A percentile compares a stretch with the other conserved stretches of the same genome.
phyloP scores from a whole-genome alignment of 2,329 filamentous ascomycete genomes.

The Lachnellula occidentalis region DNA sequence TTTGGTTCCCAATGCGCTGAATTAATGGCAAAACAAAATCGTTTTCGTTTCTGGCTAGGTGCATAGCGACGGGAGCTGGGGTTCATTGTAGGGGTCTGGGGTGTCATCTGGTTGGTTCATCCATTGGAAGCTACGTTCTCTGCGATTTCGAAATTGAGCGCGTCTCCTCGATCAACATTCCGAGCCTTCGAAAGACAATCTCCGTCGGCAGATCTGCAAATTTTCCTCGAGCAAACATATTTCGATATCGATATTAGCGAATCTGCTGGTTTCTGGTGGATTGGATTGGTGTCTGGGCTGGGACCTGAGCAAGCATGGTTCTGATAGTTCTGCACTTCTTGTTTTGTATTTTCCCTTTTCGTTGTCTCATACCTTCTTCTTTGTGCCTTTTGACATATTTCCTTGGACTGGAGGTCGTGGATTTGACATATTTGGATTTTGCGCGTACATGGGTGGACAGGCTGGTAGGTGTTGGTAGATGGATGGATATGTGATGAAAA shows the following conservation, averaged over 20 bases:
- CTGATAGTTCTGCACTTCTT: constrained; percentile 3
- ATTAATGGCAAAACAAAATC: constrained; percentile 14
- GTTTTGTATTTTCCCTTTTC: constrained; percentile 12
- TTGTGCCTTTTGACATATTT: constrained; percentile 2
- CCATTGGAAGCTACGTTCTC: not conserved
- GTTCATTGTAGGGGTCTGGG: constrained; percentile 19
- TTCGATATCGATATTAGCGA: not conserved
- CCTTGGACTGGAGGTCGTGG: not conserved
- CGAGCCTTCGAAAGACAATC: not conserved
- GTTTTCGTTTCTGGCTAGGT: constrained; percentile 17
- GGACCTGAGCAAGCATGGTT: not conserved
- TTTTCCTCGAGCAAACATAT: not conserved
- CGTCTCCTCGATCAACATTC: not conserved
- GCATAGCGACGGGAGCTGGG: constrained; percentile 27
- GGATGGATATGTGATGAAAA: constrained; percentile 6
- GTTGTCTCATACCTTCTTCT: constrained; percentile 10
- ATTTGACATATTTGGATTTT: constrained; percentile 4
- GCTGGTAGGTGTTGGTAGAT: constrained; percentile 7
- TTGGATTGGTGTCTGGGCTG: not conserved
- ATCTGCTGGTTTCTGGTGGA: not conserved
- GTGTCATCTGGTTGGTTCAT: constrained; percentile 1
- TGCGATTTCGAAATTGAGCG: not conserved
- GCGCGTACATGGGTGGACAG: not conserved
- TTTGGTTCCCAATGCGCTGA: constrained; percentile 13
- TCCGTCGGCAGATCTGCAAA: not conserved